Percentiles rank a stretch among this genome's conserved stretches.
Conservation (phyloP, 2,329 filamentous ascomycete genomes). For the Paraphaeosphaeria sporulosa region DNA sequence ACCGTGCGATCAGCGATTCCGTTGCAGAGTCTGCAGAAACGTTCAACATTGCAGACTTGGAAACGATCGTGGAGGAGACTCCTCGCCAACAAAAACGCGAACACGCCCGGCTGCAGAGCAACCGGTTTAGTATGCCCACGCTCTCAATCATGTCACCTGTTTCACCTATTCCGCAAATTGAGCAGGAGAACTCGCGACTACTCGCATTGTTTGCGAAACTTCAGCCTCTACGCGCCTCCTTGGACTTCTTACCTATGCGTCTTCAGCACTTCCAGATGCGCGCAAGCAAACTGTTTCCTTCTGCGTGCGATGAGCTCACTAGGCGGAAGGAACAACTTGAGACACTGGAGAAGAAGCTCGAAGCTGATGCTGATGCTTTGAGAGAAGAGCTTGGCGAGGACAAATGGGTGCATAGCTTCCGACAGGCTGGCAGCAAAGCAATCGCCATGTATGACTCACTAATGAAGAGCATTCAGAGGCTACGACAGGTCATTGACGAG, state of each 20-base stretch:
- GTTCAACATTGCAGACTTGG: slow-evolving; percentile 84
- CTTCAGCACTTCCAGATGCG: slow-evolving; percentile 84
- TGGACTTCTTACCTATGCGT: slow-evolving; percentile 96
- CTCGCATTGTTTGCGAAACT: slow-evolving; percentile 92
- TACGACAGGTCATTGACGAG: slow-evolving; percentile 80
- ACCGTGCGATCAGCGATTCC: slow-evolving; percentile 69
- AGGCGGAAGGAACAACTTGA: slow-evolving; percentile 78
- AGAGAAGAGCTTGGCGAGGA: slow-evolving; percentile 93
- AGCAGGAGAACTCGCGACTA: slow-evolving; percentile 85
- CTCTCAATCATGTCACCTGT: slow-evolving; percentile 69
- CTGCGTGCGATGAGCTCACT: slow-evolving; percentile 87
- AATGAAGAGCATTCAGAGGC: slow-evolving; percentile 81
- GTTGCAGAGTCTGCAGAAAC: slow-evolving; percentile 70
- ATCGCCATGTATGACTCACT: slow-evolving; percentile 98
- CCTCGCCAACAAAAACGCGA: slow-evolving; percentile 66
- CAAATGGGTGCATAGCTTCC: slow-evolving; percentile 94
- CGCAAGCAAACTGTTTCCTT: slow-evolving; percentile 82
- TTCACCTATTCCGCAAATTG: slow-evolving; percentile 61
- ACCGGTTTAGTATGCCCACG: slow-evolving; percentile 71
- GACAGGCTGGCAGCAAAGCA: slow-evolving; percentile 88
- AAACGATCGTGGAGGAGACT: slow-evolving; percentile 91
- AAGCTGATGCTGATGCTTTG: slow-evolving; percentile 87
- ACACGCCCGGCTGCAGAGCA: slow-evolving; percentile 63
- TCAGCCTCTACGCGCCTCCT: slow-evolving; percentile 89
- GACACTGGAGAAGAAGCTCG: slow-evolving; percentile 84